A percentile compares a stretch with the other conserved stretches of the same genome.
phyloP scores from a whole-genome alignment of 768 basidiomycete species.

The Austroboletus festivus region DNA sequence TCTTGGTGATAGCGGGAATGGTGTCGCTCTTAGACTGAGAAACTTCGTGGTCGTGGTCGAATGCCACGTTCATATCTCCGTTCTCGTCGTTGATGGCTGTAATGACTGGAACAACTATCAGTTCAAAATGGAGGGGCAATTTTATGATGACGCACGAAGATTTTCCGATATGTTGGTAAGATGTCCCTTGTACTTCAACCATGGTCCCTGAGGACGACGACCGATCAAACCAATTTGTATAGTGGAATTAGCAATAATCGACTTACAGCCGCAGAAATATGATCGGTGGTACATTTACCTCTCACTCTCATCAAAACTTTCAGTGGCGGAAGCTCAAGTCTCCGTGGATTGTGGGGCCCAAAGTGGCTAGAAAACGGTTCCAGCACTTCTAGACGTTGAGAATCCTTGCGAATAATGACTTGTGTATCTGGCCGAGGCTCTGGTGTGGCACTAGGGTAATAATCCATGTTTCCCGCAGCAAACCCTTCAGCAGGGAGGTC shows the following conservation, averaged over 20 bases:
- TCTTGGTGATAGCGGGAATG: conserved; percentile 89
- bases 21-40: conserved; percentile 58
- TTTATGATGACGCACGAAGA: conserved; percentile 62
- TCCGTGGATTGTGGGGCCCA: conserved; percentile 42
- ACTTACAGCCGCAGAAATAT: conserved; percentile 91
- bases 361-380: conserved; percentile 85
- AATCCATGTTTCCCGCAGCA: conserved; percentile 64
- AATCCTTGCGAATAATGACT: conserved; percentile 73
- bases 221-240: conserved; percentile 1
- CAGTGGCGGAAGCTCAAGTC: conserved; percentile 74
- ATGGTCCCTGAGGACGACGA: conserved; percentile 65
- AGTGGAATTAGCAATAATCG: background rate
- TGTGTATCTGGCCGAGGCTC: conserved; percentile 71
- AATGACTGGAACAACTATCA: conserved; percentile 56
- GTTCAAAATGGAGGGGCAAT: background rate
- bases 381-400: conserved; percentile 82
- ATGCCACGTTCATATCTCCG: conserved; percentile 88
- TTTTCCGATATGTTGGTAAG: conserved; percentile 96
- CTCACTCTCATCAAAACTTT: conserved; percentile 87
- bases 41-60: conserved; percentile 61
- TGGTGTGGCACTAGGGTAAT: conserved; percentile 76
- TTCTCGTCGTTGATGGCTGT: conserved; percentile 95
- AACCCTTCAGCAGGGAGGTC: conserved; percentile 85
- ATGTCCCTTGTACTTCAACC: conserved; percentile 99
- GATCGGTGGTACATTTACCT: conserved; percentile 99